Base-by-base conservation (phyloP, 805 yeast genomes). In the Starmerella lactis-condensi region DNA sequence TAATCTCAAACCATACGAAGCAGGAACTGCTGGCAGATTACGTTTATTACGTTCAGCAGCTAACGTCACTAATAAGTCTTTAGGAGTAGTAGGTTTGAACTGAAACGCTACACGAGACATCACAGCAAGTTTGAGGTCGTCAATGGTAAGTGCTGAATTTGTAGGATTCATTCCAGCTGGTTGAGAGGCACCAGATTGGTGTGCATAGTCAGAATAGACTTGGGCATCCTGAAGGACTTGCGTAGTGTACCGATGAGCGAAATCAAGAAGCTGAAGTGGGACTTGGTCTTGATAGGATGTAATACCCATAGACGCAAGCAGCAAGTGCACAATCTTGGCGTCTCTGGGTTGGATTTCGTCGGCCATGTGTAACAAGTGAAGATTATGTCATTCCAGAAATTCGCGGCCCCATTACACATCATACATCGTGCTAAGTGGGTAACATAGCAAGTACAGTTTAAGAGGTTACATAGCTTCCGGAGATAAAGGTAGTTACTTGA, bases 41-140 rank as follows among this genome's bases (percentile, higher is more conserved):
- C 78, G 74, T 45, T 79, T 74, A 54, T 89, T 89, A 40, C 93
- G 63, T 49, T 91, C 98, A 13, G 73, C 75, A 0, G 98, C 98
- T 44, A 89, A 60, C 54, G 85, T 93, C 53, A 89, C 58, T 40
- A 89, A 55, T 42, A 85, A 59, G 51, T 89, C 95, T 52, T 85
- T 89, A 4, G 96, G 96, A 5, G 92, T 89, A 2, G 77, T 76
- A 2, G 96, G 94, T 52, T 82, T 82, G 63, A 89, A 89, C 52
- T 91, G 96, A 51, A 81, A 81, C 48, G 78, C 82, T n/a, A 93
- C 79, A 37, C 93, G 62, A 0, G 96, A 89, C 0, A 89, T 85
- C 19, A 89, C 82, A 1, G 95, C 94, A 41, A 89, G 62, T 41
- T 95, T 65, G 31, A 89, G 64, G 48, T 91, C 98, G 38, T 89